Conservation (phyloP, 257 asterid genomes). For the Ophiorrhiza pumila region DNA sequence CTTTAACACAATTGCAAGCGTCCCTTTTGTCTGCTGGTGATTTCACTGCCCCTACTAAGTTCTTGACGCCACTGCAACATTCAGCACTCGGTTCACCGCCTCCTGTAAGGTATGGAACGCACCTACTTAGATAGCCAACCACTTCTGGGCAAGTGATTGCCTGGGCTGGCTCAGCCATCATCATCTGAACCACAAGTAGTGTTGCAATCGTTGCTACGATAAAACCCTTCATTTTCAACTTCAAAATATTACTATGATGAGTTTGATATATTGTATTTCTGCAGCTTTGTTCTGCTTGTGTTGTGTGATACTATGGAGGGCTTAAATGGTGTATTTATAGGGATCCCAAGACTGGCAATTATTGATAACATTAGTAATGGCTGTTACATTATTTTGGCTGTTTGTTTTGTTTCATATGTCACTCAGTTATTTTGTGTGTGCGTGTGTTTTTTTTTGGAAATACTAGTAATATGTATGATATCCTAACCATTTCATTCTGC, state of each 20-base stretch:
- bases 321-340: neutral
- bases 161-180: conserved; percentile 19
- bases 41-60: conserved; percentile 21
- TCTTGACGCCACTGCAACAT: conserved; percentile 34
- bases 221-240: conserved; percentile 32
- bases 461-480: too few species aligned
- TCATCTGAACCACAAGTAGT: conserved; percentile 18
- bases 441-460: too few species aligned
- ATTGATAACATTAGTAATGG: neutral
- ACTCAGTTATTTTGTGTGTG: neutral
- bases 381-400: neutral
- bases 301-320: too few species aligned
- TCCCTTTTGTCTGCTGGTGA: conserved; percentile 28
- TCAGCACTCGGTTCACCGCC: conserved; percentile 21
- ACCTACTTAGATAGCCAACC: conserved; percentile 26
- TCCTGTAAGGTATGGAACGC: conserved; percentile 34
- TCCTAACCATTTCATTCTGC: too few species aligned
- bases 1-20: conserved; percentile 36
- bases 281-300: too few species aligned
- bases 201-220: conserved; percentile 20
- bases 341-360: neutral
- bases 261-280: too few species aligned
- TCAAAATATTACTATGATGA: too few species aligned
- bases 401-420: neutral
- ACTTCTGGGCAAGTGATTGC: conserved; percentile 42